These are phyloP conservation scores for Psilocybe sp. DNA, from an alignment of 768 basidiomycete genomes.

Conservation along the genomic window DNA sequence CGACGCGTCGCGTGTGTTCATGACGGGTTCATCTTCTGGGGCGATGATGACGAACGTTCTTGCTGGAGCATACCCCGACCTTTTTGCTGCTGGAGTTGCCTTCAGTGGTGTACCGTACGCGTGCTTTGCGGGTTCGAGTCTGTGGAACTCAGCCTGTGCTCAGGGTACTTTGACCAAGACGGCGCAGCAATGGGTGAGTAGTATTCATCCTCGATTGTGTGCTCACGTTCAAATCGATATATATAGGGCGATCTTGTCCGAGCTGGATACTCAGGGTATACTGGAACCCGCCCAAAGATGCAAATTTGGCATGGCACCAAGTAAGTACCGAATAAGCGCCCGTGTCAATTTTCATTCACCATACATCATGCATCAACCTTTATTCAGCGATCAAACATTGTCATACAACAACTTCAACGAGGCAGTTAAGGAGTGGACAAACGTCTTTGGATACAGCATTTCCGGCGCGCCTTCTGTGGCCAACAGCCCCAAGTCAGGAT, in stretches of 20 bases:
- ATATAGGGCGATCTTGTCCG: conserved; percentile 39
- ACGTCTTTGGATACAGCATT: conserved; percentile 42
- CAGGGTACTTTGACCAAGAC: conserved; percentile 41
- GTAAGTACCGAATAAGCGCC: conserved; percentile 10
- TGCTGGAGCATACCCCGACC: conserved; percentile 49
- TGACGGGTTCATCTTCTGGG: conserved; percentile 50
- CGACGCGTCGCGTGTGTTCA: conserved; percentile 44
- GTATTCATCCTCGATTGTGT: too few species aligned
- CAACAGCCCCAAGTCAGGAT: conserved; percentile 41
- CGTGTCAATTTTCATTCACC: not conserved
- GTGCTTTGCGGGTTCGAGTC: conserved; percentile 45
- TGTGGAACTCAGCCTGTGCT: conserved; percentile 47
- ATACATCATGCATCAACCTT: too few species aligned
- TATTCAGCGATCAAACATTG: conserved; percentile 44
- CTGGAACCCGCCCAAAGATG: conserved; percentile 48
- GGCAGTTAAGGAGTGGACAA: conserved; percentile 57
- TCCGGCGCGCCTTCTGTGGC: conserved; percentile 40
- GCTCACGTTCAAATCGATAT: too few species aligned
- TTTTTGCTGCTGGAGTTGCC: conserved; percentile 46
- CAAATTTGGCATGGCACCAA: conserved; percentile 57
- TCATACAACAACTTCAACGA: conserved; percentile 50
- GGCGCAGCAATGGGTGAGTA: conserved; percentile 33
- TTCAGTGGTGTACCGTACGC: conserved; percentile 53
- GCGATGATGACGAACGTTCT: conserved; percentile 63
- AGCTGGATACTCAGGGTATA: conserved; percentile 49